Evolutionary conservation across 768 basidiomycete species (phyloP), one percentile per base, ranked within the genome.

Genomic region (Amanita subjunquillea): DNA sequence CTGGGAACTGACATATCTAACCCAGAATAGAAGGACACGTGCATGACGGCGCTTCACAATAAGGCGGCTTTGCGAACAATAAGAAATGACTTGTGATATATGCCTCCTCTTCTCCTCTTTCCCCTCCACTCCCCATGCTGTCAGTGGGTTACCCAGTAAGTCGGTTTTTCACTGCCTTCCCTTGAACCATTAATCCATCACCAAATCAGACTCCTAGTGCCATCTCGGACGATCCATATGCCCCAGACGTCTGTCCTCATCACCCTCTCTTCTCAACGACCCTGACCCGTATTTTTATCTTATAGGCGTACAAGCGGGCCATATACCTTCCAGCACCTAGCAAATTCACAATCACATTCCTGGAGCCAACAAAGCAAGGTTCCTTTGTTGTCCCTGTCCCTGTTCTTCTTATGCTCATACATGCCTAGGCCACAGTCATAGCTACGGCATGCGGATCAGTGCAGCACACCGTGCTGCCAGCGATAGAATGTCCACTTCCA

Each of bases 371-470:
- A 38, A 86, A 85, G 59, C 72, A 79, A 44, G 77, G 83, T 79
- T 30, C 67, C 60, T 62, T 60, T 8, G 34, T 46, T 13, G 13
- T 25, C 15, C 15, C 8, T 9, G 13, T n/a, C 13, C 30, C 20
- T 25, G 20, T 48, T 6, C 4, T 13, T 13, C 7, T 6, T 3
- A 10, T 20, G 20, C 37, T 48, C 36, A 37, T 12, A 9, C 30
- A 25, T 48, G 36, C 50, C 25, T 41, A 87, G 85, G 77, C 22
- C 72, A 69, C 46, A 74, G 66, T 47, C 71, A 75, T 53, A 75
- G 73, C 57, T 85, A 80, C 65, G 83, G 84, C 40, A 74, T 89
- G 71, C 76, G 75, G 10, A 72, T 88, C 30, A 69, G 63, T 37
- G 73, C 83, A 13, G 62, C 79, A 50, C 57, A 58, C 36, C 59